phyloP scores from a whole-genome alignment of 352 stramenopile genomes.

The Blastocystis hominis region DNA sequence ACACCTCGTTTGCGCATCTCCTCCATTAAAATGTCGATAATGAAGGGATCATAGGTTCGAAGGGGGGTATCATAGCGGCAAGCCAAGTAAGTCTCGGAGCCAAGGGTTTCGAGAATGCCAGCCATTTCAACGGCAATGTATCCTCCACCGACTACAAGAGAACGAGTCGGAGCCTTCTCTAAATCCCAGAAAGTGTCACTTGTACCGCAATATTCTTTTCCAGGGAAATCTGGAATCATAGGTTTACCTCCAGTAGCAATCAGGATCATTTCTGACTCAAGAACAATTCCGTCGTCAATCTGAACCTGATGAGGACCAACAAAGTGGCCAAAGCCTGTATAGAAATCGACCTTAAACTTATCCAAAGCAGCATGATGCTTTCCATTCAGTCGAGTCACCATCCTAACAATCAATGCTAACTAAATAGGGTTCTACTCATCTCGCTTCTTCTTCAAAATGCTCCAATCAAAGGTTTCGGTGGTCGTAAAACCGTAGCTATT shows the following conservation, averaged over 20 bases:
- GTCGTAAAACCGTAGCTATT: constrained; percentile 70
- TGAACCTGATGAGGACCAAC: constrained; percentile 71
- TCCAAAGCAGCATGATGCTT: constrained; percentile 86
- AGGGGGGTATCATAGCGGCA: constrained; percentile 76
- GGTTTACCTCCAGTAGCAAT: constrained; percentile 84
- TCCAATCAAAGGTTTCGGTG: constrained; percentile 54
- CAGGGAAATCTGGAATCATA: constrained; percentile 70
- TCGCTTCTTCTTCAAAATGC: constrained; percentile 34
- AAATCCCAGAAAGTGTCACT: constrained; percentile 93
- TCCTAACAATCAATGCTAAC: constrained; percentile 71
- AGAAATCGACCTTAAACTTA: constrained; percentile 76
- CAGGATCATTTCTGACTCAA: constrained; percentile 79
- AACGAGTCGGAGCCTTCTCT: constrained; percentile 75
- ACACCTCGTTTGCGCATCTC: constrained; percentile 68
- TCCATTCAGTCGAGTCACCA: constrained; percentile 84
- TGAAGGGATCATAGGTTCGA: constrained; percentile 76
- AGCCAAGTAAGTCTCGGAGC: constrained; percentile 77
- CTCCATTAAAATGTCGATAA: constrained; percentile 69
- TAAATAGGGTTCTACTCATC: neutral
- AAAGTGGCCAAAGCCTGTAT: constrained; percentile 79
- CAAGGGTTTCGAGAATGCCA: constrained; percentile 83
- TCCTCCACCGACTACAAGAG: constrained; percentile 86
- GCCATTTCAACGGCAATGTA: constrained; percentile 96
- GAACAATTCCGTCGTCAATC: constrained; percentile 67
- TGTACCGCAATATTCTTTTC: constrained; percentile 82